Evolutionary conservation across 306 rosid species (phyloP).

Genomic region (Trifolium fragiferum): DNA sequence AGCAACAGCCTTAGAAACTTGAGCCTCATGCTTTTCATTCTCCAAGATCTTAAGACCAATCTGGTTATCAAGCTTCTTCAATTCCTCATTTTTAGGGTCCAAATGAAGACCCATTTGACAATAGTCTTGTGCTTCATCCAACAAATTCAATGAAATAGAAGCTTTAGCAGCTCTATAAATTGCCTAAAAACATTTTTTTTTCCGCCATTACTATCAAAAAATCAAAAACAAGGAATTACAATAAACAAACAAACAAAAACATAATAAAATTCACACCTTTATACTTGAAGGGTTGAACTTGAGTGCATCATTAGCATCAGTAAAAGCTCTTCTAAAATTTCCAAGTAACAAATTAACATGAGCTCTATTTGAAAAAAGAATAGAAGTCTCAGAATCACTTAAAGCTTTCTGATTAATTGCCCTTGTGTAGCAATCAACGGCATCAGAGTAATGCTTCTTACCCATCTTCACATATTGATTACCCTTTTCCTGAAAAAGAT

Average conservation of each 20-base stretch:
- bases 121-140: slow-evolving; percentile 69
- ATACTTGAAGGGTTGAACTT: slow-evolving; percentile 67
- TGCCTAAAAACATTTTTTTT: slow-evolving; percentile 59
- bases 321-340: slow-evolving; percentile 82
- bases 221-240: slow-evolving; percentile 41
- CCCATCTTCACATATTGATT: slow-evolving; percentile 79
- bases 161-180: slow-evolving; percentile 87
- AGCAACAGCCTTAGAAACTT: slow-evolving; percentile 63
- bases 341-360: slow-evolving; percentile 84
- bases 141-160: slow-evolving; percentile 66
- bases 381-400: slow-evolving; percentile 62
- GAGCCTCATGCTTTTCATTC: slow-evolving; percentile 70
- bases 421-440: slow-evolving; percentile 84
- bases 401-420: slow-evolving; percentile 80
- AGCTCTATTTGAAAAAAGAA: slow-evolving; percentile 78
- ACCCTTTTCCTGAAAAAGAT: slow-evolving; percentile 76
- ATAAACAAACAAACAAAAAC: neutral
- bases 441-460: slow-evolving; percentile 80
- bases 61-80: slow-evolving; percentile 68
- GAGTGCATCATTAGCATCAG: slow-evolving; percentile 77
- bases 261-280: slow-evolving; percentile 60
- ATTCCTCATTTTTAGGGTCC: slow-evolving; percentile 72
- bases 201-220: slow-evolving; percentile 29
- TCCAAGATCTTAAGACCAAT: slow-evolving; percentile 66
- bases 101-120: slow-evolving; percentile 67